phyloP scores from a whole-genome alignment of 495 filamentous ascomycete genomes.

The Parathielavia appendiculata region DNA sequence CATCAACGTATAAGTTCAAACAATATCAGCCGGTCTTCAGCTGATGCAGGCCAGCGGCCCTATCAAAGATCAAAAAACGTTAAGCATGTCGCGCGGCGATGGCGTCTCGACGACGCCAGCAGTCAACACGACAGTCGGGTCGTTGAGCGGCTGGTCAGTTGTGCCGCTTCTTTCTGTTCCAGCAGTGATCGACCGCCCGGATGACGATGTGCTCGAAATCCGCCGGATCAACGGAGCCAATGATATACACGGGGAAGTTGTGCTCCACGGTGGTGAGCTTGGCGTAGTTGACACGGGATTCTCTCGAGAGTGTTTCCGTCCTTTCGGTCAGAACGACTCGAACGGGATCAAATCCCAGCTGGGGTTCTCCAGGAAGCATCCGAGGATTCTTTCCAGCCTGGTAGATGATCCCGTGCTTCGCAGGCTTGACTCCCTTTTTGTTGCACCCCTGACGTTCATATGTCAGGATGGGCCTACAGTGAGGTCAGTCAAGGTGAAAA shows the following conservation, averaged over 20 bases:
- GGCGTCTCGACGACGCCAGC: not conserved
- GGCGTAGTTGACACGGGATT: conserved; percentile 45
- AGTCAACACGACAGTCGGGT: not conserved
- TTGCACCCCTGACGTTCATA: conserved; percentile 42
- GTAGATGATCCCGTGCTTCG: conserved; percentile 45
- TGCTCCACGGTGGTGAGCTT: conserved; percentile 48
- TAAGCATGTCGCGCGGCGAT: not conserved
- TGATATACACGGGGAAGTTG: conserved; percentile 45
- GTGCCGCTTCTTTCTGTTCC: conserved; percentile 37
- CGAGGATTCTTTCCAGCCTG: conserved; percentile 27
- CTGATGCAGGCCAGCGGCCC: conserved; percentile 7
- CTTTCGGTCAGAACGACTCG: conserved; percentile 28
- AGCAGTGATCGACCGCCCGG: conserved; percentile 43
- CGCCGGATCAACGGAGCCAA: conserved; percentile 32
- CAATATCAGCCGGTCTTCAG: conserved; percentile 16
- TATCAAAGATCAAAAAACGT: conserved; percentile 4
- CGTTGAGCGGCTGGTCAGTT: not conserved
- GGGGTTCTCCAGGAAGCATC: conserved; percentile 35
- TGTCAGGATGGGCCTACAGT: conserved; percentile 45
- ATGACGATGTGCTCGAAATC: conserved; percentile 35
- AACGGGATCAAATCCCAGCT: conserved; percentile 40
- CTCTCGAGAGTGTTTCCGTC: conserved; percentile 39
- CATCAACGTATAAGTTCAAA: conserved; percentile 14
- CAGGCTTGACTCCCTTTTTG: conserved; percentile 43
- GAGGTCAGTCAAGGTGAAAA: not conserved